Base-by-base conservation (phyloP, 441 rosid species). In the Breynia disticha region DNA sequence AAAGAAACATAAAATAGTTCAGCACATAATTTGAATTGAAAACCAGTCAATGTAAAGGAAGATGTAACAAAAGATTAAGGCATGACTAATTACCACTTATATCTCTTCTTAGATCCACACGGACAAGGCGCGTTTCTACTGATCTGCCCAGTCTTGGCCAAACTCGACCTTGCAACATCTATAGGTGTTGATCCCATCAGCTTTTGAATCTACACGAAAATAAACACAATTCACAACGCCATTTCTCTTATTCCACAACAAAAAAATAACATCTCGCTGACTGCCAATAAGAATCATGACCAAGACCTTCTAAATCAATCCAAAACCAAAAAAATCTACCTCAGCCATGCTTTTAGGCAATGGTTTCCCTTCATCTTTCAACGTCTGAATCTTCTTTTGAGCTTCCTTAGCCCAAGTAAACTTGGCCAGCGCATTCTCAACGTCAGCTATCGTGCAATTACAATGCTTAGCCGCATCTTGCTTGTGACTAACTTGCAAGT, bases 71-170 rank as follows among this genome's bases (percentile, higher is more conserved):
- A 48, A 55, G 47, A 28, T 17, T 7, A 39, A 19, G 57, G 49
- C 38, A 59, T 46, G 7, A 44, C 57, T n/a, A 22, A 58, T 55
- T 76, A 91, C 98, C 95, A 53, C 69, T 88, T 86, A 71, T 88
- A 91, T 86, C 87, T 80, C 78, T 86, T 88, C 81, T 86, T 84
- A 50, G 97, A 91, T 73, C 95, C 97, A 56, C 98, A 91, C 0
- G 95, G 97, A 60, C 98, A 91, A 52, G 68, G 70, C 4, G 97
- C 91, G 71, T 88, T 86, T 60, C 95, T 72, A 76, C 98, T 88
- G 17, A 88, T 76, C 71, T 84, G 86, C 48, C 91, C 91, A 62
- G 94, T 86, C 73, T 84, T 84, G 14, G 91, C 95, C 71, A 88
- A 68, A 70, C 78, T 91, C 41, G 94, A 81, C 73, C 83, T 78